These are phyloP conservation scores for Elongisporangium prolatum DNA, from an alignment of 352 stramenopile genomes.

Conservation along the genomic window DNA sequence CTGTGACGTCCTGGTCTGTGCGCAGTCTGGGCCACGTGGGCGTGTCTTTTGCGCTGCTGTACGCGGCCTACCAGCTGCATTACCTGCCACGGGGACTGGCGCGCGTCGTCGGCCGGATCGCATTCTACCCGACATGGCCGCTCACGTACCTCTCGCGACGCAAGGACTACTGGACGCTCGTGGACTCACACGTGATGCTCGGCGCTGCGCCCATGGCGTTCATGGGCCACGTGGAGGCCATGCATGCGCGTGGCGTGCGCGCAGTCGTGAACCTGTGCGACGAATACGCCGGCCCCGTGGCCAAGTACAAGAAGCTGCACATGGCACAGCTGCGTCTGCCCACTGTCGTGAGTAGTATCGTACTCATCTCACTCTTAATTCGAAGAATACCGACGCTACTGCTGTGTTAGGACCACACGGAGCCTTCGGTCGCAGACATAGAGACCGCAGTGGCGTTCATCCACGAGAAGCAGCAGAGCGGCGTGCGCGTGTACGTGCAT, in stretches of 20 bases:
- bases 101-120: conserved; percentile 66
- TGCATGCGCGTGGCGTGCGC: conserved; percentile 78
- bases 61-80: conserved; percentile 90
- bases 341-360: conserved; percentile 80
- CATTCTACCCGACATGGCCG: conserved; percentile 93
- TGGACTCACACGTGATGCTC: conserved; percentile 91
- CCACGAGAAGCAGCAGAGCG: conserved; percentile 71
- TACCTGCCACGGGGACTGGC: conserved; percentile 72
- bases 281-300: conserved; percentile 89
- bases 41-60: conserved; percentile 39
- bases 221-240: conserved; percentile 75
- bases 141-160: conserved; percentile 88
- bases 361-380: background rate
- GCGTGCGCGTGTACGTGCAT: conserved; percentile 94
- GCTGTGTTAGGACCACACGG: conserved; percentile 68
- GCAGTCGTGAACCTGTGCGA: conserved; percentile 96
- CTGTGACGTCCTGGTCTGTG: background rate
- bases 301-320: conserved; percentile 82
- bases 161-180: conserved; percentile 86
- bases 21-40: background rate
- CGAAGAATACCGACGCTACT: conserved; percentile 2
- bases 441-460: conserved; percentile 87
- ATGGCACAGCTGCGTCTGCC: conserved; percentile 89
- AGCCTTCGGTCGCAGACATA: conserved; percentile 68
- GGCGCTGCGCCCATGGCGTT: conserved; percentile 90